Evolutionary conservation across 495 filamentous ascomycete genomes (phyloP).

Genomic region (Achaetomiella virescens): DNA sequence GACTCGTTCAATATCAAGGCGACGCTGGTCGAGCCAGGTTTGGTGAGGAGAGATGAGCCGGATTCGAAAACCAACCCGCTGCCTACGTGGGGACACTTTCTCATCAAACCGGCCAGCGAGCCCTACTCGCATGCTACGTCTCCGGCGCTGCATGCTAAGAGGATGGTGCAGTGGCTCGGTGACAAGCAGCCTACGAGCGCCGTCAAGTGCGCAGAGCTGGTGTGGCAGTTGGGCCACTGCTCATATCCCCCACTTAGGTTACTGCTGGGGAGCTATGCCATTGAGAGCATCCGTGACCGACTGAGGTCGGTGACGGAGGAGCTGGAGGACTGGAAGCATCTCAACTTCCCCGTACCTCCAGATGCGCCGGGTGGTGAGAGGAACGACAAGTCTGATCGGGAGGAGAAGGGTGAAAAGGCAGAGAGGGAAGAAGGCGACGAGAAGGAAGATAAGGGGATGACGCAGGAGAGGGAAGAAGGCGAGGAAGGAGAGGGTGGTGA

Average conservation of each 20-base stretch:
- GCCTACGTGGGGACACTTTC: slow-evolving; percentile 83
- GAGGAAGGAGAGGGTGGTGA: slow-evolving; percentile 13
- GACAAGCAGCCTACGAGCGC: slow-evolving; percentile 88
- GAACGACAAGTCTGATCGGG: slow-evolving; percentile 19
- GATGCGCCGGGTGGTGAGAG: slow-evolving; percentile 24
- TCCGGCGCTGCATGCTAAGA: slow-evolving; percentile 80
- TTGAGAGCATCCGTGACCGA: slow-evolving; percentile 89
- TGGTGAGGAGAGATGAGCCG: slow-evolving; percentile 70
- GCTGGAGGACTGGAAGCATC: slow-evolving; percentile 83
- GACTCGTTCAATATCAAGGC: slow-evolving; percentile 88
- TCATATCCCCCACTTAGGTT: slow-evolving; percentile 79
- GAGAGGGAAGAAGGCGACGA: slow-evolving; percentile 20
- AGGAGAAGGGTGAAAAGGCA: slow-evolving; percentile 10
- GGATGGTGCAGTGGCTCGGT: slow-evolving; percentile 93
- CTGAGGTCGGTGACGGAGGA: slow-evolving; percentile 88
- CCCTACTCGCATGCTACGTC: slow-evolving; percentile 70
- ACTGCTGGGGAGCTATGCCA: slow-evolving; percentile 84
- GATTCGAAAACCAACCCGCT: slow-evolving; percentile 47
- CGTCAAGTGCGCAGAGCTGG: slow-evolving; percentile 87
- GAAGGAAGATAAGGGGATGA: slow-evolving; percentile 27
- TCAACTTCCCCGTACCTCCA: slow-evolving; percentile 52
- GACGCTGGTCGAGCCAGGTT: slow-evolving; percentile 84
- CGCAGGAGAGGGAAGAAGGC: slow-evolving; percentile 17
- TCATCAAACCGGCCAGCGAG: slow-evolving; percentile 77
- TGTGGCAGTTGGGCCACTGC: slow-evolving; percentile 95